Conservation (phyloP, 1,139 yeast genomes). For the Kodamaea alishanica region DNA sequence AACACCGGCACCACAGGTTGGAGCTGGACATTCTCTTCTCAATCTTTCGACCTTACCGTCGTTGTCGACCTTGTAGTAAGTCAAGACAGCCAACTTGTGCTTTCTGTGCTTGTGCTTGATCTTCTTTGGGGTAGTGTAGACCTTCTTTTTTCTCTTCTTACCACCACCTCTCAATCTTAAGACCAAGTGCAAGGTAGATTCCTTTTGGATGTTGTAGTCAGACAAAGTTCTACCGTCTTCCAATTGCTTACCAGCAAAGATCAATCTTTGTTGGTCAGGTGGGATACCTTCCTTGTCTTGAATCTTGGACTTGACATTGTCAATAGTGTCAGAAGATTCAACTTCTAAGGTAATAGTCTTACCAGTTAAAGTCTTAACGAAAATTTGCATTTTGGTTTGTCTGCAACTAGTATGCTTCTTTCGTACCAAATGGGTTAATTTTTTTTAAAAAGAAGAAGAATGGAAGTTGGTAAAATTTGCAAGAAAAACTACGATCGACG, state of each 20-base stretch:
- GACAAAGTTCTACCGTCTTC: slow-evolving; percentile 99
- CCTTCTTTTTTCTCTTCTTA: slow-evolving; percentile 99
- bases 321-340: slow-evolving; percentile 98
- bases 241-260: slow-evolving; percentile 99
- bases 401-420: slow-evolving; percentile 48
- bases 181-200: slow-evolving; percentile 96
- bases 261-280: slow-evolving; percentile 98
- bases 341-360: slow-evolving; percentile 99
- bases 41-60: slow-evolving; percentile 99
- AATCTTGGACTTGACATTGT: slow-evolving; percentile 98
- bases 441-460: slow-evolving; percentile 3
- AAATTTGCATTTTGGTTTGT: slow-evolving; percentile 86
- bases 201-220: slow-evolving; percentile 99
- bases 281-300: slow-evolving; percentile 99
- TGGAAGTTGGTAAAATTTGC: neutral
- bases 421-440: slow-evolving; percentile 37
- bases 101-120: slow-evolving; percentile 99
- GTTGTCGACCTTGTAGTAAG: slow-evolving; percentile 98
- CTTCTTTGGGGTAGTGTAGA: slow-evolving; percentile 99
- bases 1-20: slow-evolving; percentile 97
- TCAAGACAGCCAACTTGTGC: slow-evolving; percentile 98
- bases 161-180: slow-evolving; percentile 99
- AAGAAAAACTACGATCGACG: slow-evolving; percentile 5
- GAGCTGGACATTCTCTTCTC: slow-evolving; percentile 96
- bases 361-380: slow-evolving; percentile 98